Evolutionary conservation across 306 rosid genomes (phyloP), one percentile per base, ranked within the genome.

Genomic region (Gillenia trifoliata): DNA sequence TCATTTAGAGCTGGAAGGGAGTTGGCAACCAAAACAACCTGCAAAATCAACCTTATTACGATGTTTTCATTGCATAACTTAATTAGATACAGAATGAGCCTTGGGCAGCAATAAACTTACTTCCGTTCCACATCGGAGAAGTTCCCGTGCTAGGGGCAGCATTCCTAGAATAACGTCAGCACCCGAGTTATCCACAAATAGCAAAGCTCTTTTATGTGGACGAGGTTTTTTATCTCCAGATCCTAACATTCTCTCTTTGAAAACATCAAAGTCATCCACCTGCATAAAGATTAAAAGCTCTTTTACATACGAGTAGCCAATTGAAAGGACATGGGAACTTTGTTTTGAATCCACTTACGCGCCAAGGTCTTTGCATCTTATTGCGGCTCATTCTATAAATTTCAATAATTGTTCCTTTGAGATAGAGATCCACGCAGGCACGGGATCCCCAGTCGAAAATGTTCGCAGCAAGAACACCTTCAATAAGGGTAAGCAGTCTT

Each of bases 361-460:
- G 79, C 97, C 99, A 90, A 61, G 99, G 99, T 82, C 99, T 90
- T 66, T 85, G 89, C 99, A 95, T 95, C 84, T 95, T 95, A 79
- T 95, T 82, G 82, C 97, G 99, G 69, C 98, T 95, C 99, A 95
- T 95, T 82, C 96, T 83, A 71, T 95, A 95, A 82, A 95, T 95
- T 81, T 95, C 99, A 86, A 95, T 95, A 73, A 95, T 95, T 26
- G 99, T 95, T 77, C 99, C 98, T 82, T 95, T 81, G 76, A 90
- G 97, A 90, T 92, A 95, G 83, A 95, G 99, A 86, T 90, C 97
- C 76, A 95, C 92, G 76, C 99, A 95, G 59, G 99, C 99, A 63
- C 96, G 96, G 64, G 99, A 92, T 55, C 99, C 99, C 99, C 99
- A 95, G 76, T 95, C 99, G 40, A 95, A 92, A 71, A 95, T 95